Base-by-base conservation (phyloP, 768 basidiomycete species). In the Phlebiopsis flavidoalba region DNA sequence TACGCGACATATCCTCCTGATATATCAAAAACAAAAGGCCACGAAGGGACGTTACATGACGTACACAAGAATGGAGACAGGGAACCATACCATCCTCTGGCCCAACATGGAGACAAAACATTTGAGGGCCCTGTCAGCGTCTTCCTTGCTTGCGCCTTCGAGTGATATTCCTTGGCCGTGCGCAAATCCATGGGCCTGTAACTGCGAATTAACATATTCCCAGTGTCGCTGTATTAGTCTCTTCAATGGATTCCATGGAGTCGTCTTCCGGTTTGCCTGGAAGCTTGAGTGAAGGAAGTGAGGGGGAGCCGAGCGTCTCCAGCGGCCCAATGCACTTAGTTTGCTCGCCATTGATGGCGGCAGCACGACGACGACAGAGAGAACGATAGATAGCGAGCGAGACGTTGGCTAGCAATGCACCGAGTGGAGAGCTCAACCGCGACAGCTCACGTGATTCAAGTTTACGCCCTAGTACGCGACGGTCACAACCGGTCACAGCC, bases 191-290 rank as follows among this genome's bases (percentile, higher is more conserved):
- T 94, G 92, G 2, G 92, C 87, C 52, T 91, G 73, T 6, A 95
- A 81, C 65, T 95, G 93, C 19, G 87, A 77, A 68, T 93, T 94
- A 68, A 93, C 79, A 68, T 89, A 93, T 60, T 91, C 86, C n/a
- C 24, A 91, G 71, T 60, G 81, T 88, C 3, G 88, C 88, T 0
- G 76, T 74, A 7, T 83, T 82, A 31, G 77, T 71, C 49, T 78
- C 74, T 0, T 79, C 80, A 5, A 82, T 80, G 21, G 77, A 71
- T 22, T 79, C 74, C 54, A 36, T 37, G 12, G 54, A 55, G 2
- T 55, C 54, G 6, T 55, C 54, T 40, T 55, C 54, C 11, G 35
- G 36, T 36, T 45, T 40, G 6, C 37, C 54, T 7, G 54, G 52
- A 3, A 53, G 33, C 19, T 36, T 70, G 67, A 22, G 67, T 67